These are phyloP conservation scores for Fusarium devonianum DNA, from an alignment of 2,329 filamentous ascomycete genomes.

Conservation along the genomic window DNA sequence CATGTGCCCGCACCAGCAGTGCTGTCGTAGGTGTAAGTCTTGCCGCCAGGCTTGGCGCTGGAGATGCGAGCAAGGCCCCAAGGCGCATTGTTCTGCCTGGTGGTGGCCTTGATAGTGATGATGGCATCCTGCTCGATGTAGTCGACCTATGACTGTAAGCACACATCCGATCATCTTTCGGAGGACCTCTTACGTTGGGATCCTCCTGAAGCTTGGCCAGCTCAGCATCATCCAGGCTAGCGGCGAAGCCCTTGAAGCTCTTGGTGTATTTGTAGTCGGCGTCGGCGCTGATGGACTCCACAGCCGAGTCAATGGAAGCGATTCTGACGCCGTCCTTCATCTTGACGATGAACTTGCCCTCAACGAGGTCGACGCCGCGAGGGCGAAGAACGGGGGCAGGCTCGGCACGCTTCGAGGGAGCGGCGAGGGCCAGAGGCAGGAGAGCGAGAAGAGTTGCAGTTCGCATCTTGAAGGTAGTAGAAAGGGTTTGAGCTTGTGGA, in stretches of 20 bases:
- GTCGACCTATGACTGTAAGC: slow-evolving; percentile 41
- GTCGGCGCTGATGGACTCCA: slow-evolving; percentile 42
- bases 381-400: slow-evolving; percentile 47
- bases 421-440: slow-evolving; percentile 44
- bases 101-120: slow-evolving; percentile 39
- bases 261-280: slow-evolving; percentile 43
- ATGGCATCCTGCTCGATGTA: slow-evolving; percentile 51
- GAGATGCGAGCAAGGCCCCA: slow-evolving; percentile 52
- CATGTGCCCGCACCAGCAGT: slow-evolving; percentile 52
- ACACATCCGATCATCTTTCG: too few species aligned
- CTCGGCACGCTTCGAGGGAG: slow-evolving; percentile 43
- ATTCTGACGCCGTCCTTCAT: slow-evolving; percentile 40
- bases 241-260: slow-evolving; percentile 41
- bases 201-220: slow-evolving; percentile 39
- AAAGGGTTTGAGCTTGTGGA: slow-evolving; percentile 7
- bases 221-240: slow-evolving; percentile 38
- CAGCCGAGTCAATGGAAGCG: slow-evolving; percentile 36
- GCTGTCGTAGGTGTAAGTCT: slow-evolving; percentile 50
- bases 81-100: slow-evolving; percentile 48
- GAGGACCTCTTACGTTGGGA: slow-evolving; percentile 31
- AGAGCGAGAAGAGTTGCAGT: slow-evolving; percentile 45
- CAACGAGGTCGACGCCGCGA: slow-evolving; percentile 42
- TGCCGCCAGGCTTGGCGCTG: slow-evolving; percentile 40
- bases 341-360: slow-evolving; percentile 50
- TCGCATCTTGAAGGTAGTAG: slow-evolving; percentile 41